Evolutionary conservation across 2,329 filamentous ascomycete genomes (phyloP).

Genomic region (Pochonia chlamydosporia): DNA sequence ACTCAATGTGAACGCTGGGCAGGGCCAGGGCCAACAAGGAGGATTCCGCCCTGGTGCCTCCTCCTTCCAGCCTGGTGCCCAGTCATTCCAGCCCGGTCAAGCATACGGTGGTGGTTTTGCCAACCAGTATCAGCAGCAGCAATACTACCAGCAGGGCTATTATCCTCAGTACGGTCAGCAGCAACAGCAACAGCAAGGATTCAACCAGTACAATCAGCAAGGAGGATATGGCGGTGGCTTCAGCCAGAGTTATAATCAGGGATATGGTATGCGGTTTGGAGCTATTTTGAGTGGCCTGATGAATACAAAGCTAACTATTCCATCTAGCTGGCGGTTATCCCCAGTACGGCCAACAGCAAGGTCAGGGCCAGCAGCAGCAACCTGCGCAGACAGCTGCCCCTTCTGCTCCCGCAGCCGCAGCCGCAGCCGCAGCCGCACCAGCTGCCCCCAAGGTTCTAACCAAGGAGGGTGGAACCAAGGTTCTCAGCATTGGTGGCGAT

Average conservation of each 20-base stretch:
- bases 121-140: slow-evolving; percentile 50
- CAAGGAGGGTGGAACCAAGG: slow-evolving; percentile 56
- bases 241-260: slow-evolving; percentile 43
- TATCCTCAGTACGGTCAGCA: slow-evolving; percentile 52
- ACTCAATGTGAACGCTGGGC: slow-evolving; percentile 60
- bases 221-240: slow-evolving; percentile 44
- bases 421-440: slow-evolving; percentile 37
- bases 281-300: background rate
- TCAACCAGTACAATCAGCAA: slow-evolving; percentile 47
- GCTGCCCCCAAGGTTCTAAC: slow-evolving; percentile 30
- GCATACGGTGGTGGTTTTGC: slow-evolving; percentile 53
- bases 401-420: slow-evolving; percentile 31
- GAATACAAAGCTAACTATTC: background rate
- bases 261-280: slow-evolving; percentile 30
- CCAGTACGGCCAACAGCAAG: slow-evolving; percentile 45
- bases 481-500: slow-evolving; percentile 61
- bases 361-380: slow-evolving; percentile 26
- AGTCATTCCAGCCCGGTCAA: slow-evolving; percentile 68
- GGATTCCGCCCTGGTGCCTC: slow-evolving; percentile 47
- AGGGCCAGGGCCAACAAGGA: slow-evolving; percentile 34
- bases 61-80: slow-evolving; percentile 68
- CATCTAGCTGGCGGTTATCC: slow-evolving; percentile 43
- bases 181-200: slow-evolving; percentile 34
- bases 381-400: slow-evolving; percentile 37
- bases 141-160: slow-evolving; percentile 48